Evolutionary conservation across 2,329 filamentous ascomycete species (phyloP).

Genomic region (Cylindrodendrum hubeiense): DNA sequence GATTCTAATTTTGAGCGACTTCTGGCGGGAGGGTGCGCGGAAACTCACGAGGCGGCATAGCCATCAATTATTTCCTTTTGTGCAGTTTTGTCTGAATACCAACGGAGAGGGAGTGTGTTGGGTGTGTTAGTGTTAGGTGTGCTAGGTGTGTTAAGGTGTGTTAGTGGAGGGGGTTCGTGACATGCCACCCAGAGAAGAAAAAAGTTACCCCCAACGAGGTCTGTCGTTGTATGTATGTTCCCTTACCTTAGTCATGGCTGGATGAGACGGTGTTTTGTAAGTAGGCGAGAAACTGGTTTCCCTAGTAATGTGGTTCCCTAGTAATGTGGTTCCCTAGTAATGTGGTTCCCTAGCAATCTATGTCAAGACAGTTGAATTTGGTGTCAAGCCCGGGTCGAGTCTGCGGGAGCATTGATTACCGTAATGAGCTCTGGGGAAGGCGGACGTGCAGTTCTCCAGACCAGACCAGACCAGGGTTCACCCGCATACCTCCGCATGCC

Average conservation of each 20-base stretch:
- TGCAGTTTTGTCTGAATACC: slow-evolving; percentile 25
- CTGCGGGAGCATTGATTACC: neutral
- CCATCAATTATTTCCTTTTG: slow-evolving; percentile 21
- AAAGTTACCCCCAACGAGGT: slow-evolving; percentile 7
- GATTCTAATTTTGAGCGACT: slow-evolving; percentile 59
- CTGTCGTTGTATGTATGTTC: slow-evolving; percentile 21
- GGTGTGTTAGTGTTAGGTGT: too few relatives aligned
- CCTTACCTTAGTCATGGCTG: slow-evolving; percentile 21
- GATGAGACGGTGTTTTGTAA: slow-evolving; percentile 23
- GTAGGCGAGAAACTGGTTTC: slow-evolving; percentile 27
- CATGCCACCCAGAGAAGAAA: slow-evolving; percentile 10
- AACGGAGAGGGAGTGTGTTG: neutral
- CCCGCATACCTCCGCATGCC: neutral
- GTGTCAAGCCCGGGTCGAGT: neutral
- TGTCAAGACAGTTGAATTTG: slow-evolving; percentile 12
- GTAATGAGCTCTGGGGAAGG: neutral
- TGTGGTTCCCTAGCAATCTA: slow-evolving; percentile 16
- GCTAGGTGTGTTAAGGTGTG: too few relatives aligned
- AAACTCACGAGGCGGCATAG: slow-evolving; percentile 12
- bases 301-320: slow-evolving; percentile 14
- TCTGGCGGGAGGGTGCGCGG: slow-evolving; percentile 3
- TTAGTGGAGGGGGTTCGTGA: slow-evolving; percentile 2
- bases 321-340: slow-evolving; percentile 17
- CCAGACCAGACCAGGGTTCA: neutral
- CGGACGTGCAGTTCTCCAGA: too few relatives aligned